phyloP scores from a whole-genome alignment of 805 yeast genomes.

The Saccharomycodes ludwigii region DNA sequence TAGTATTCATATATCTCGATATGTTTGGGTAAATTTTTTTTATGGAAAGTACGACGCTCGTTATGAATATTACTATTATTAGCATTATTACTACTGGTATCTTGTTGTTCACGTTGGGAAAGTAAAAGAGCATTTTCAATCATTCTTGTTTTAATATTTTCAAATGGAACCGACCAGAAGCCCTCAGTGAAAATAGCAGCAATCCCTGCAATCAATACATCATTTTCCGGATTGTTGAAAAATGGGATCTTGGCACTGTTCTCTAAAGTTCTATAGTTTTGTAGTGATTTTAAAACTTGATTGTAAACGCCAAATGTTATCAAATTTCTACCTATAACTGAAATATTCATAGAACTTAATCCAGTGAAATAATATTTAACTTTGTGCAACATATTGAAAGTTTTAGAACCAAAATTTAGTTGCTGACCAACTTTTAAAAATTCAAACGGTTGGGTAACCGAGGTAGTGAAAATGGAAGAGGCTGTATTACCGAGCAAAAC shows the following conservation, averaged over 20 bases:
- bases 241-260: conserved; percentile 35
- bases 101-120: conserved; percentile 14
- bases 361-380: conserved; percentile 39
- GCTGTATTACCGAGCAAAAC: too few species aligned
- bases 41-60: conserved; percentile 18
- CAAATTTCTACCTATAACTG: conserved; percentile 60
- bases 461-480: conserved; percentile 52
- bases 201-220: conserved; percentile 66
- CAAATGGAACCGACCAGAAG: conserved; percentile 80
- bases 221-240: conserved; percentile 64
- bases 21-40: conserved; percentile 10
- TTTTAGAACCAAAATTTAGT: conserved; percentile 24
- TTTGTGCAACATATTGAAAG: conserved; percentile 18
- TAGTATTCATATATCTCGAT: conserved; percentile 22
- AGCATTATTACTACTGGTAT: conserved; percentile 9
- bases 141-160: conserved; percentile 69
- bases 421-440: conserved; percentile 55
- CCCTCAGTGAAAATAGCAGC: conserved; percentile 80
- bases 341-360: conserved; percentile 62
- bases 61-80: conserved; percentile 18
- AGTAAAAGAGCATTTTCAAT: conserved; percentile 48
- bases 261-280: too few species aligned
- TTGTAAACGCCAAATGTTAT: conserved; percentile 68
- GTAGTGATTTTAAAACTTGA: too few species aligned
- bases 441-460: conserved; percentile 61